Evolutionary conservation across 371 early-diverging fungal species (phyloP), one percentile per base, ranked within the genome.

Genomic region (Capillidium heterosporum): DNA sequence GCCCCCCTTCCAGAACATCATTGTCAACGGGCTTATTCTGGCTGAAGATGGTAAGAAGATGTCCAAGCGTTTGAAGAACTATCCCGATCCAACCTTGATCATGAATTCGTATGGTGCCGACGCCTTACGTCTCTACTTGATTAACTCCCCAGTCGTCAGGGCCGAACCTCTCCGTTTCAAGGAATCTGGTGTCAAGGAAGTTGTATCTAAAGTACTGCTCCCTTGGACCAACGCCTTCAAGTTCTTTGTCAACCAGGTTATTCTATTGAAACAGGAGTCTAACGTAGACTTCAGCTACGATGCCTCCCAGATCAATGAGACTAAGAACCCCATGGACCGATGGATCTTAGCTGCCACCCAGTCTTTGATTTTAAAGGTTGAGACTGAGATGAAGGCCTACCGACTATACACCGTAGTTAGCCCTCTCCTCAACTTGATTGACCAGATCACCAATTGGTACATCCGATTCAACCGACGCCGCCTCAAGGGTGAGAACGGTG

Each of bases 11-110:
- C 94, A 94, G 80, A 99, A 99, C 73, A 81, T 99, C 61, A 95
- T 99, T 73, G 98, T 92, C 58, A 96, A 91, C 71, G 99, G 99
- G 48, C 76, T 99, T 51, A 95, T 99, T 7, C 80, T 99, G 57
- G 99, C 99, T 11, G 70, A 80, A 24, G 99, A 99, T 70, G 99
- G 99, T 63, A 98, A 98, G 74, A 99, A 99, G 80, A 99, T 99
- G 99, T 88, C 89, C 67, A 99, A 99, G 80, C 81, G 95, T 63
- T 80, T 98, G 57, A 95, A 98, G 82, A 99, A 99, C 81, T 99
- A 99, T 70, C 99, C 99, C 27, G 98, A 98, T 61, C 99, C 99
- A 32, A 76, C 60, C 60, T 57, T 76, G 39, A 76, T 99, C 53
- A 70, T 99, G 51, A 75, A 95, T 63, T 73, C 77, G 59, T 95